These are phyloP conservation scores for Nicotiana undulata DNA, from an alignment of 257 asterid genomes.

Conservation along the genomic window DNA sequence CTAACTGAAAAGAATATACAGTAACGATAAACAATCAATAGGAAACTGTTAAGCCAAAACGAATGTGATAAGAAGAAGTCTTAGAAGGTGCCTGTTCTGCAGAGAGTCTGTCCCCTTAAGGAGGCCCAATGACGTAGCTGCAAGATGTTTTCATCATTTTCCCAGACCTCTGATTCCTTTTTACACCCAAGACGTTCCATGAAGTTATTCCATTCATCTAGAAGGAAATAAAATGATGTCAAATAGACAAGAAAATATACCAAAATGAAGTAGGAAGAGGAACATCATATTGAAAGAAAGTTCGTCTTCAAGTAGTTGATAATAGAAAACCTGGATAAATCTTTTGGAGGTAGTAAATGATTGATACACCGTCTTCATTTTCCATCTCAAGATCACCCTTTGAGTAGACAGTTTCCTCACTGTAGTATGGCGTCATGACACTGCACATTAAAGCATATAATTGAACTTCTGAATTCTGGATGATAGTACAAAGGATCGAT, in stretches of 20 bases:
- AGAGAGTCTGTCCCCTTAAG: conserved; percentile 94
- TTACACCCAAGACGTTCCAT: conserved; percentile 82
- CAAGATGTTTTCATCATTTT: conserved; percentile 76
- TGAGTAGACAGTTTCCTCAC: conserved; percentile 95
- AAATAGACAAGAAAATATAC: background rate
- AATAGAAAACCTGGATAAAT: conserved; percentile 76
- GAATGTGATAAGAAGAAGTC: background rate
- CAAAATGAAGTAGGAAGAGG: conserved; percentile 6
- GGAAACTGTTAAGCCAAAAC: conserved; percentile 1
- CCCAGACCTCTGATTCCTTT: conserved; percentile 57
- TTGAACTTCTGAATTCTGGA: conserved; percentile 8
- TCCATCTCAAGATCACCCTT: conserved; percentile 95
- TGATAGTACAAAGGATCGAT: background rate
- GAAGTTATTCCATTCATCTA: conserved; percentile 97
- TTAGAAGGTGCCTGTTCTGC: conserved; percentile 68
- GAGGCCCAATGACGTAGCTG: conserved; percentile 99
- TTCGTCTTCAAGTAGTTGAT: conserved; percentile 1
- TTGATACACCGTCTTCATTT: conserved; percentile 95
- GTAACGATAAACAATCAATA: conserved; percentile 3
- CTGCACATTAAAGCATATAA: conserved; percentile 41
- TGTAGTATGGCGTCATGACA: conserved; percentile 93
- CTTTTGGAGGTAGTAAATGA: conserved; percentile 75
- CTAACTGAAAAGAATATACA: conserved; percentile 48
- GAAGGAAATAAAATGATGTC: conserved; percentile 12
- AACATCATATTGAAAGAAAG: conserved; percentile 7